A percentile compares a stretch with the other conserved stretches of the same genome.
These are phyloP conservation scores for Catharanthus roseus DNA, from an alignment of 257 asterid species.

Conservation along the genomic window DNA sequence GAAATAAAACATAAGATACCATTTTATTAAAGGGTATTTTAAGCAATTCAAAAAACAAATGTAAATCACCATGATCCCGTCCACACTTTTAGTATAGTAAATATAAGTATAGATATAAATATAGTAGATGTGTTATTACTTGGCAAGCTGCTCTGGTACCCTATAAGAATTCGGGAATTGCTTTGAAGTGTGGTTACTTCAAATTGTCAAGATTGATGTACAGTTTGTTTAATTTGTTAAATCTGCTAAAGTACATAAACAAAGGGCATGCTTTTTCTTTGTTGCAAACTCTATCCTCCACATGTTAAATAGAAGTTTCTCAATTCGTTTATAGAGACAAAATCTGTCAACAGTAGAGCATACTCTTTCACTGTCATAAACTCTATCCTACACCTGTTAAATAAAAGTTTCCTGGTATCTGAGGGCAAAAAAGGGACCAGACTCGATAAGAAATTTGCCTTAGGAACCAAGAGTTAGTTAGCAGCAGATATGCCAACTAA, in stretches of 20 bases:
- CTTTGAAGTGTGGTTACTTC: background rate
- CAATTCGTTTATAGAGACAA: background rate
- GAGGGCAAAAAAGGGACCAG: background rate
- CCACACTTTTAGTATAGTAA: too few species aligned
- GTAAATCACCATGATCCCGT: too few species aligned
- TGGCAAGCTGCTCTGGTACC: background rate
- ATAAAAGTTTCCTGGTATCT: background rate
- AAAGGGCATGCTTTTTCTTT: background rate
- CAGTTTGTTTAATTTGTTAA: background rate
- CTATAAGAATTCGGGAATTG: background rate
- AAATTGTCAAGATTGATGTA: background rate
- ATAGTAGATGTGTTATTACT: background rate
- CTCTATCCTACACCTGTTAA: background rate
- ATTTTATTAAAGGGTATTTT: too few species aligned
- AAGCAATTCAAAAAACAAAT: too few species aligned
- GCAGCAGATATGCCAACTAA: too few species aligned
- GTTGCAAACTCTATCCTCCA: background rate
- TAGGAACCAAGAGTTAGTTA: background rate
- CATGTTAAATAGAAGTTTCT: background rate
- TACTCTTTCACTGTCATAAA: background rate
- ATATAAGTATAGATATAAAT: too few species aligned
- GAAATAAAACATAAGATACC: too few species aligned
- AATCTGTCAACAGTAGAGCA: background rate
- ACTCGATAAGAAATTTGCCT: background rate
- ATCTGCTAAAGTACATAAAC: background rate